A percentile compares a stretch with the other conserved stretches of the same genome.
phyloP scores from a whole-genome alignment of 768 basidiomycete species.

The Podaxis carcinomalis region DNA sequence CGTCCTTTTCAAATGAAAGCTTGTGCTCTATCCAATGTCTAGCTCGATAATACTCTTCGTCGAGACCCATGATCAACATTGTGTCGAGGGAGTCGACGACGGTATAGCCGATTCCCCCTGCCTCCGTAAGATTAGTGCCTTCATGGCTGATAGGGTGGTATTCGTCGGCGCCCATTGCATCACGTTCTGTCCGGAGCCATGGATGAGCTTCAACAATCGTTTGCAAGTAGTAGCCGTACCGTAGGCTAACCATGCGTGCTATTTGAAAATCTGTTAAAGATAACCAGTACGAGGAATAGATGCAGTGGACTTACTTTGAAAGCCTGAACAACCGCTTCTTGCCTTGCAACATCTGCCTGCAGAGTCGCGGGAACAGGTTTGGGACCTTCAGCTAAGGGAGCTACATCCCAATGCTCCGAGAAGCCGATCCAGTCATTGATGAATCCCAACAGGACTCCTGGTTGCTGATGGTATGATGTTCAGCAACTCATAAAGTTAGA shows the following conservation, averaged over 20 bases:
- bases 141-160: constrained; percentile 78
- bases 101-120: constrained; percentile 85
- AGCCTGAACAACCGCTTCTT: constrained; percentile 70
- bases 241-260: constrained; percentile 88
- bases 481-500: neutral
- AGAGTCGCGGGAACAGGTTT: constrained; percentile 17
- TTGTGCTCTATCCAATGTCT: constrained; percentile 69
- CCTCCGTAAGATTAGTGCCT: constrained; percentile 75
- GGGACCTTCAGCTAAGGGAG: constrained; percentile 17
- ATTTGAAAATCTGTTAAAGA: constrained; percentile 5
- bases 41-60: constrained; percentile 74
- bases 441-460: constrained; percentile 18
- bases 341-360: constrained; percentile 54
- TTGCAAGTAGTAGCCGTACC: constrained; percentile 37
- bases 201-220: neutral
- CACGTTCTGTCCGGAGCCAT: constrained; percentile 50
- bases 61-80: constrained; percentile 80
- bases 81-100: constrained; percentile 87
- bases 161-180: constrained; percentile 91
- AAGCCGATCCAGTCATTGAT: constrained; percentile 36
- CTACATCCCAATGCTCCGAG: constrained; percentile 33
- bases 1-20: constrained; percentile 75
- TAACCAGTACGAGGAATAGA: neutral
- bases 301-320: constrained; percentile 56
- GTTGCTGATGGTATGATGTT: constrained; percentile 13